Percentiles rank a stretch among this genome's conserved stretches.
Evolutionary conservation across 352 stramenopile genomes (phyloP).

Genomic region (Phytophthora pseudosyringae): DNA sequence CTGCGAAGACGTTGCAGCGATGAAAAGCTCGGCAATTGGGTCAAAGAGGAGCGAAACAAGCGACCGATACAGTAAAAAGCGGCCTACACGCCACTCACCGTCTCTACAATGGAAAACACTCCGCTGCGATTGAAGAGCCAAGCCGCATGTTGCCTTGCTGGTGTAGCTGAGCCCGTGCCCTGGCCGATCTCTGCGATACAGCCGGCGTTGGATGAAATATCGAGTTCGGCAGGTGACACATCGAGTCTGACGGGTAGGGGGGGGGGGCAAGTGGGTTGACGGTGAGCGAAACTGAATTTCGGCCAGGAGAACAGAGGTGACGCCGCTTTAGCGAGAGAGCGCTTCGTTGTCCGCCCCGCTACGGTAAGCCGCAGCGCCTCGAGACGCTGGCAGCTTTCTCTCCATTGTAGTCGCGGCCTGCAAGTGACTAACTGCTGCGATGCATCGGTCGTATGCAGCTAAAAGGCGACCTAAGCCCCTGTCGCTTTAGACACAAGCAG

Average conservation of each 20-base stretch:
- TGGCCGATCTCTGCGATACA: conserved; percentile 29
- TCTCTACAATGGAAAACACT: conserved; percentile 17
- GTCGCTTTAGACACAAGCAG: conserved; percentile 32
- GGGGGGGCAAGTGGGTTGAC: conserved; percentile 32
- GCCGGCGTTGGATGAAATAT: conserved; percentile 25
- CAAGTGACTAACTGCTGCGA: background rate
- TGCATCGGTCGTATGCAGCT: conserved; percentile 8
- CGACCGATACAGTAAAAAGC: background rate
- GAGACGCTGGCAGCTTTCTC: background rate
- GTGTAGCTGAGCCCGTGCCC: conserved; percentile 17
- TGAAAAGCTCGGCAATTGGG: background rate
- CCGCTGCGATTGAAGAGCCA: conserved; percentile 7
- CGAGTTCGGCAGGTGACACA: conserved; percentile 8
- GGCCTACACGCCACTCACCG: background rate
- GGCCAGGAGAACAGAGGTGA: conserved; percentile 20
- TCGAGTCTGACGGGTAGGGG: conserved; percentile 18
- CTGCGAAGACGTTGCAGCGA: background rate
- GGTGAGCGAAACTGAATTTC: conserved; percentile 42
- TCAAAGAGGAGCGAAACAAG: conserved; percentile 1
- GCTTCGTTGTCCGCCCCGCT: background rate
- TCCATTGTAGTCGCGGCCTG: background rate
- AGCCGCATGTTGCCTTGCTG: background rate
- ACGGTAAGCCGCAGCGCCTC: conserved; percentile 1
- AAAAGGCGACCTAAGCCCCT: conserved; percentile 16
- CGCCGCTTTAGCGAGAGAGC: conserved; percentile 6